These are phyloP conservation scores for Ochetophila trinervis DNA, from an alignment of 306 rosid genomes.

Conservation along the genomic window DNA sequence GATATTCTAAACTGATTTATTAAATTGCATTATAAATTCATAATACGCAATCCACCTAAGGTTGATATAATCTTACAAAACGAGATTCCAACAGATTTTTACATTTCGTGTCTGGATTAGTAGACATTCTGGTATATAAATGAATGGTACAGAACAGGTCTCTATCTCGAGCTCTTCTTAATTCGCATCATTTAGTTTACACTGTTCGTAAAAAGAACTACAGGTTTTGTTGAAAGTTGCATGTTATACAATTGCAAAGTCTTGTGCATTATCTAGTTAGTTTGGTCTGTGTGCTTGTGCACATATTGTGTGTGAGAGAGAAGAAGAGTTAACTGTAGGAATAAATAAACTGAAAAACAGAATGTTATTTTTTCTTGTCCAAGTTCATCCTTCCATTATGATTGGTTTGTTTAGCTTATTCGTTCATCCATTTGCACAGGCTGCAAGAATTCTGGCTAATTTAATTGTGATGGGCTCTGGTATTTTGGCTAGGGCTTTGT, in stretches of 20 bases:
- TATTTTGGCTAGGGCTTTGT: conserved; percentile 70
- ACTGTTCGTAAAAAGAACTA: too few relatives aligned
- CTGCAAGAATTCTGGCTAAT: conserved; percentile 79
- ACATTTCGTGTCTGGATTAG: too few relatives aligned
- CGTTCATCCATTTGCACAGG: conserved; percentile 44
- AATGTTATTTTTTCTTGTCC: not conserved
- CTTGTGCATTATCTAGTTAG: too few relatives aligned
- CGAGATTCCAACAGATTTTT: conserved; percentile 77
- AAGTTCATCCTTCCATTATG: not conserved
- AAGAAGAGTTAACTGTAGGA: not conserved
- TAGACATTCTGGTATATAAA: conserved; percentile 76
- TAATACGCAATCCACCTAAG: conserved; percentile 82
- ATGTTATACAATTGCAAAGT: too few relatives aligned
- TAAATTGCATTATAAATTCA: too few relatives aligned
- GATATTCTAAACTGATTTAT: too few relatives aligned
- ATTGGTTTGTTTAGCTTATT: not conserved
- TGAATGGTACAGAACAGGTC: conserved; percentile 66
- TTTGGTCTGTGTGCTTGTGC: too few relatives aligned
- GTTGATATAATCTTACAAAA: conserved; percentile 76
- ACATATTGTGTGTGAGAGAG: not conserved
- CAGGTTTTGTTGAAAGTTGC: too few relatives aligned
- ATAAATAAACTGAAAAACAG: not conserved
- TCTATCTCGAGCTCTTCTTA: too few relatives aligned
- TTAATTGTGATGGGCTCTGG: conserved; percentile 77
- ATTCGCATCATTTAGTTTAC: too few relatives aligned